Evolutionary conservation across 257 asterid genomes (phyloP).

Genomic region (Verbascum thapsus): DNA sequence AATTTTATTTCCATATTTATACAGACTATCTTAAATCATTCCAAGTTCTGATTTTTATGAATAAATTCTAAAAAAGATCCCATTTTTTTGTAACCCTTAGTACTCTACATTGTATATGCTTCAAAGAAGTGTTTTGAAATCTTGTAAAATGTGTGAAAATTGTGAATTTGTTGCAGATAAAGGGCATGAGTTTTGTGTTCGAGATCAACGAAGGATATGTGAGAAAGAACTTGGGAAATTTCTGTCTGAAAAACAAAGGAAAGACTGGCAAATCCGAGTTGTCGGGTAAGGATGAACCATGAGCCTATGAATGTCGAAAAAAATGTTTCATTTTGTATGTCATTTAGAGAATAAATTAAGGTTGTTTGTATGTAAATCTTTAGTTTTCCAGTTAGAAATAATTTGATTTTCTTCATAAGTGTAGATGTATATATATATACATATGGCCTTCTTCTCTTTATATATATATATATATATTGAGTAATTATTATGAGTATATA

Average conservation of each 20-base stretch:
- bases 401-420: conserved; percentile 20
- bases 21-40: no score
- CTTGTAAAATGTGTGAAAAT: conserved; percentile 12
- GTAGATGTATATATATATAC: conserved; percentile 36
- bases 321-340: conserved; percentile 27
- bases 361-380: conserved; percentile 25
- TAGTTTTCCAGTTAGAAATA: conserved; percentile 21
- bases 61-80: no score
- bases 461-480: no score
- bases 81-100: no score
- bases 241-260: conserved; percentile 40
- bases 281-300: conserved; percentile 40
- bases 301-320: no score
- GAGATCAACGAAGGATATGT: conserved; percentile 64
- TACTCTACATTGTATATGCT: no score
- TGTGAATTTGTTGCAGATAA: conserved; percentile 54
- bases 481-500: no score
- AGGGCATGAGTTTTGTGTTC: conserved; percentile 76
- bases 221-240: conserved; percentile 46
- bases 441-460: no score
- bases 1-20: no score
- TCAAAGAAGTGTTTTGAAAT: no score
- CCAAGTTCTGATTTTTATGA: no score
- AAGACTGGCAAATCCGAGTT: no score
- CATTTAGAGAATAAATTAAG: conserved; percentile 21